Base-by-base conservation (phyloP, 179 eudicot genomes). In the Spergularia azorica region DNA sequence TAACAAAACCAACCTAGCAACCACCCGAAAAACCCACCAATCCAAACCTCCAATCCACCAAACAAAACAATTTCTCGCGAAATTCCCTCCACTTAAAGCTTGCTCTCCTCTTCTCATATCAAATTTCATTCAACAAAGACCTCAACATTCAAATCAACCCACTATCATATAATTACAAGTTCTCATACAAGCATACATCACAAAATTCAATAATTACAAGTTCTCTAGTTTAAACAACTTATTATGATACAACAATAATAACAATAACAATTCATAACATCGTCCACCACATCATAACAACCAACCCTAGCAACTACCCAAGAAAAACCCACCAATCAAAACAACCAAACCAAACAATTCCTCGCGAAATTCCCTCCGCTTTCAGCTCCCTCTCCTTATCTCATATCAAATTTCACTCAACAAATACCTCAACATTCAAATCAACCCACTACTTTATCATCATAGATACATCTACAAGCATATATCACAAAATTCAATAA, bases 241-340 rank as follows among this genome's bases (percentile, higher is more conserved):
- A 26, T 54, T 51, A 20, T 55, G 9, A 70, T 21, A 21, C 21
- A 13, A 54, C 36, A 52, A 70, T 14, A 18, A 26, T 59, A 56
- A 20, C 16, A 54, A 77, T 54, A 72, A 5, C 71, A 59, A 51
- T 72, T 63, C 63, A 74, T 11, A 56, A 15, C 9, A 13, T 75
- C 38, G 8, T 51, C 38, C 65, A 18, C 55, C 46, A 64, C 46
- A 11, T 9, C 36, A 38, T 21, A 51, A 50, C 48, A 18, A 60
- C 18, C 72, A 65, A 65, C 38, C 66, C 43, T 6, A 74, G 69
- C 38, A 18, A 12, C 2, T 67, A 67, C 36, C 46, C 18, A 63
- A 43, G 67, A 72, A 16, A 14, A 70, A 70, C 5, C 7, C 46
- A 12, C 59, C 18, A 6, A 58, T 6, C 6, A 32, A 60, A 67